Percentiles rank a stretch among this genome's conserved stretches.
These are phyloP conservation scores for Thalassiosira hispida DNA, from an alignment of 352 stramenopile species.

Conservation along the genomic window DNA sequence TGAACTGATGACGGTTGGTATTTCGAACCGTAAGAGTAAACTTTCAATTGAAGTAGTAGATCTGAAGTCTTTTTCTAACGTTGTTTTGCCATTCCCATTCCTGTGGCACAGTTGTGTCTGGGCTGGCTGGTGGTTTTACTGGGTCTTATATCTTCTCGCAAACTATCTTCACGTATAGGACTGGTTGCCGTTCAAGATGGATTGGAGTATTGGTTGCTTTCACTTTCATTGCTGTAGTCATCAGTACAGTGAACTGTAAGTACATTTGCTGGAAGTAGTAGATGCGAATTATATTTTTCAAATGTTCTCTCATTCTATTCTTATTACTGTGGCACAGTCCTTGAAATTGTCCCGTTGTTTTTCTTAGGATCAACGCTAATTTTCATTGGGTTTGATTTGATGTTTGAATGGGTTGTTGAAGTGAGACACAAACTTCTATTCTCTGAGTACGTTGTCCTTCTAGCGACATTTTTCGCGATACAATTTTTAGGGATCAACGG, in stretches of 20 bases:
- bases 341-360: slow-evolving; percentile 70
- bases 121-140: slow-evolving; percentile 87
- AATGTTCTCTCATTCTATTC: no score
- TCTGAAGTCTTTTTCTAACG: not conserved
- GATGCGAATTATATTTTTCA: no score
- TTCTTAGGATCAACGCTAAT: slow-evolving; percentile 87
- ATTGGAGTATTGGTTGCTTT: slow-evolving; percentile 89
- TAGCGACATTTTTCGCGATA: slow-evolving; percentile 81
- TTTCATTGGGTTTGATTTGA: slow-evolving; percentile 86
- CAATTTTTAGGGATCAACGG: slow-evolving; percentile 77
- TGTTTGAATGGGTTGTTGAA: slow-evolving; percentile 86
- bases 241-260: slow-evolving; percentile 54
- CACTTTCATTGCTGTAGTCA: slow-evolving; percentile 62
- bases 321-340: no score
- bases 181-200: slow-evolving; percentile 89
- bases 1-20: slow-evolving; percentile 93
- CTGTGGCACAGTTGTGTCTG: slow-evolving; percentile 79
- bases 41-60: not conserved
- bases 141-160: slow-evolving; percentile 94
- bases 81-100: slow-evolving; percentile 13
- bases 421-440: slow-evolving; percentile 60
- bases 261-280: no score
- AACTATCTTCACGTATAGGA: slow-evolving; percentile 92
- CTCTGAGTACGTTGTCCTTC: slow-evolving; percentile 74
- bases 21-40: slow-evolving; percentile 87